Percentiles rank a stretch among this genome's conserved stretches.
phyloP scores from a whole-genome alignment of 2,329 filamentous ascomycete genomes.

The Sordariomycetes sp. region DNA sequence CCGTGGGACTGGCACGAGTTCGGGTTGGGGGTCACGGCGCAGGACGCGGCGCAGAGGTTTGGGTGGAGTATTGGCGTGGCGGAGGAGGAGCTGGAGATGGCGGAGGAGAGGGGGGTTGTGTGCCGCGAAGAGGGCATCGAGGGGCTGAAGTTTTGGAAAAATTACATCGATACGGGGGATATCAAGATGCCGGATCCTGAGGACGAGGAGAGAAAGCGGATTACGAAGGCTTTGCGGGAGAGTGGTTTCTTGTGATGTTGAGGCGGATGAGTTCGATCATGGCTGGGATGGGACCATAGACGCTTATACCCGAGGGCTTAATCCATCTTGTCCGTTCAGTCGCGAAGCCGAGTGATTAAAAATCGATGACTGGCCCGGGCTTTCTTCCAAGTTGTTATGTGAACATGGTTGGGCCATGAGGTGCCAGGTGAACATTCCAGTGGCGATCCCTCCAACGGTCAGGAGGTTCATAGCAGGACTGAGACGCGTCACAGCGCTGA shows the following conservation, averaged over 20 bases:
- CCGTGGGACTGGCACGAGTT: conserved; percentile 67
- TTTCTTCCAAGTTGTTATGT: too few relatives aligned
- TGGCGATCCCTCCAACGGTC: too few relatives aligned
- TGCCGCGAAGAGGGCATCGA: conserved; percentile 89
- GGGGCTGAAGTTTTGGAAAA: conserved; percentile 88
- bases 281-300: neutral
- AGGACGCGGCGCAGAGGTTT: conserved; percentile 79
- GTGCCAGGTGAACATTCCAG: too few relatives aligned
- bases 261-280: neutral
- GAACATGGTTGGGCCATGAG: too few relatives aligned
- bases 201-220: conserved; percentile 26
- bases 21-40: conserved; percentile 76
- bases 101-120: conserved; percentile 74
- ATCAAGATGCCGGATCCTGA: conserved; percentile 18
- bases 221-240: conserved; percentile 28
- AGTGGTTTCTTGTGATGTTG: conserved; percentile 21
- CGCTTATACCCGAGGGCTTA: neutral
- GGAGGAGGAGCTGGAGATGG: conserved; percentile 92
- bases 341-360: too few relatives aligned
- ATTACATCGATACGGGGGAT: conserved; percentile 42
- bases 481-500: too few relatives aligned
- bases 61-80: conserved; percentile 97
- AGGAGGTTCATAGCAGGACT: too few relatives aligned
- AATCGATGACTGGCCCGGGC: too few relatives aligned
- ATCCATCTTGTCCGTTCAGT: neutral